Percentiles rank a stretch among this genome's conserved stretches.
Conservation (phyloP, 2,329 filamentous ascomycete species). For the Coniochaeta sp. region DNA sequence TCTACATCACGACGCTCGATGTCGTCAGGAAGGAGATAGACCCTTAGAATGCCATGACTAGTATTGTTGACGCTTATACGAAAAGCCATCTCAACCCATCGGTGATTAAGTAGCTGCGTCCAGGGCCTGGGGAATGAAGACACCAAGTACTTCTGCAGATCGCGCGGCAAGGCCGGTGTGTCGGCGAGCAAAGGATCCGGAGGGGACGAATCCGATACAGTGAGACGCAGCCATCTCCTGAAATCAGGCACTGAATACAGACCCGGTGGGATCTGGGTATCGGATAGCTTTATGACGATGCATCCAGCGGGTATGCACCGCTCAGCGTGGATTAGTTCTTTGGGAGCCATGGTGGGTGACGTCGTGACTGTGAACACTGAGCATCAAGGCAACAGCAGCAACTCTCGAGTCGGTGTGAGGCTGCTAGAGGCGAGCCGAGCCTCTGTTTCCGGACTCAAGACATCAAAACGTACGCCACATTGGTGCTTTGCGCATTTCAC, state of each 20-base stretch:
- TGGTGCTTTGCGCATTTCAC: too few species aligned
- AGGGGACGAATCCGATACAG: neutral
- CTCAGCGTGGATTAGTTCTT: neutral
- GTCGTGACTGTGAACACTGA: too few species aligned
- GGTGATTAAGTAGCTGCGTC: conserved; percentile 23
- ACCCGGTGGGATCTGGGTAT: neutral
- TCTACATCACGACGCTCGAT: conserved; percentile 45
- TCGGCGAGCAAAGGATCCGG: neutral
- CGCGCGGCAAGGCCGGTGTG: neutral
- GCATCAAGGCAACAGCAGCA: neutral
- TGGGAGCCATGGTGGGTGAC: neutral
- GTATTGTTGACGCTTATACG: conserved; percentile 13
- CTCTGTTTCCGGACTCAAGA: too few species aligned
- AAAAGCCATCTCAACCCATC: conserved; percentile 40
- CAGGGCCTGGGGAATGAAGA: conserved; percentile 6
- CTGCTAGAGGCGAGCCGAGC: too few species aligned
- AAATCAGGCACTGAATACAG: neutral
- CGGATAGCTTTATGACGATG: neutral
- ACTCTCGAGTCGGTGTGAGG: too few species aligned
- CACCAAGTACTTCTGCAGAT: neutral
- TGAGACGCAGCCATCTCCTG: neutral
- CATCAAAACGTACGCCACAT: too few species aligned
- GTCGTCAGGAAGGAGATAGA: conserved; percentile 63
- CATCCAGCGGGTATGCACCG: neutral
- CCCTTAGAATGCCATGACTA: conserved; percentile 31